Conservation (phyloP, 1,284 basidiomycete species). For the Naganishia cerealis region DNA sequence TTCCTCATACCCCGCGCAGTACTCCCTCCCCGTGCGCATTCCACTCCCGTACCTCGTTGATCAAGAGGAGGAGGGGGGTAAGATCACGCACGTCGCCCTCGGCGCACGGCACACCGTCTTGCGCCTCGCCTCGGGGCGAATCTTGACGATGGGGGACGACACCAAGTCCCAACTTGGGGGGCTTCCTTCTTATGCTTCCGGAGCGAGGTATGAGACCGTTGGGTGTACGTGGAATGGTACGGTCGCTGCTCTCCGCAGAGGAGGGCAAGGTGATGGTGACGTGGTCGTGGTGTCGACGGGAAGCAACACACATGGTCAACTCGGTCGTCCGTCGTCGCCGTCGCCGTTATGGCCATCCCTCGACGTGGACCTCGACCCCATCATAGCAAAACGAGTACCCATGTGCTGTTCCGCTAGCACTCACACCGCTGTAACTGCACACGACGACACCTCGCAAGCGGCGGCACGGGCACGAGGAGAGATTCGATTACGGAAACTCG, state of each 20-base stretch:
- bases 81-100: slow-evolving; percentile 54
- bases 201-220: slow-evolving; percentile 45
- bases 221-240: slow-evolving; percentile 82
- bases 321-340: slow-evolving; percentile 57
- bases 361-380: neutral
- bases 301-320: slow-evolving; percentile 68
- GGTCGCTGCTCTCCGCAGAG: slow-evolving; percentile 56
- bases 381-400: slow-evolving; percentile 2
- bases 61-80: neutral
- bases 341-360: neutral
- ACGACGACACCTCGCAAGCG: neutral
- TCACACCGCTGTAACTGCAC: neutral
- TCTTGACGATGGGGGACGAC: slow-evolving; percentile 66
- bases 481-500: slow-evolving; percentile 32
- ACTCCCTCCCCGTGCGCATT: too few relatives aligned
- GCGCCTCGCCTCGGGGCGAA: slow-evolving; percentile 58
- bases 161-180: slow-evolving; percentile 65
- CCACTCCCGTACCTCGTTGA: too few relatives aligned
- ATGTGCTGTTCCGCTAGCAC: neutral
- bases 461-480: too few relatives aligned
- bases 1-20: too few relatives aligned
- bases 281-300: slow-evolving; percentile 61
- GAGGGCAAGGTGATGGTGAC: neutral
- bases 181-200: slow-evolving; percentile 42
- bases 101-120: slow-evolving; percentile 73